Conservation (phyloP, 1,284 basidiomycete genomes). For the Leccinum olivaceoglutinosum region DNA sequence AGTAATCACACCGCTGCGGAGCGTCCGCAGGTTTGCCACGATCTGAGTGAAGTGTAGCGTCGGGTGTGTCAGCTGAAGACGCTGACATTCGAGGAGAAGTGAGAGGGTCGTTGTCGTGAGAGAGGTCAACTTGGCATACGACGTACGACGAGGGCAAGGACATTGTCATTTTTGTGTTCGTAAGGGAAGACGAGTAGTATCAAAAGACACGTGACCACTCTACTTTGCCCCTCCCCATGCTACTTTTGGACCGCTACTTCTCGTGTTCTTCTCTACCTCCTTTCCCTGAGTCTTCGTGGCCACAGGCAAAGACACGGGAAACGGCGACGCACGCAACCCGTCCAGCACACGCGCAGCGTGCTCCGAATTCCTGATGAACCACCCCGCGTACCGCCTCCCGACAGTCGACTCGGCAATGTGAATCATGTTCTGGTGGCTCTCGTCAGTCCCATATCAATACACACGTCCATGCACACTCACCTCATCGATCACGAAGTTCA, state of each 20-base stretch:
- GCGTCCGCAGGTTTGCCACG: slow-evolving; percentile 53
- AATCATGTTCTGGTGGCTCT: slow-evolving; percentile 73
- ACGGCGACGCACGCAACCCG: slow-evolving; percentile 65
- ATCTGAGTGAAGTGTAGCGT: slow-evolving; percentile 61
- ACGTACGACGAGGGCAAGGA: slow-evolving; percentile 14
- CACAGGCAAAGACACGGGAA: slow-evolving; percentile 35
- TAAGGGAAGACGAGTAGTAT: background rate
- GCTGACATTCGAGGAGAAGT: slow-evolving; percentile 67
- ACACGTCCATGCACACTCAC: slow-evolving; percentile 45
- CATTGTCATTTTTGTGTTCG: slow-evolving; percentile 9
- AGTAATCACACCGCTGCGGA: slow-evolving; percentile 56
- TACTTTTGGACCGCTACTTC: slow-evolving; percentile 39
- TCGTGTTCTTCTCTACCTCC: slow-evolving; percentile 16
- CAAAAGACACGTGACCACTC: slow-evolving; percentile 14
- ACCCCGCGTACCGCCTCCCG: slow-evolving; percentile 88
- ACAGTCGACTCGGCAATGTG: slow-evolving; percentile 93
- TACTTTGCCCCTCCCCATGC: slow-evolving; percentile 54
- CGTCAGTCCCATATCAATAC: slow-evolving; percentile 5
- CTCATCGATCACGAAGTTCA: slow-evolving; percentile 94
- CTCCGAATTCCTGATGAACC: slow-evolving; percentile 95
- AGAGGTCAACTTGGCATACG: slow-evolving; percentile 59
- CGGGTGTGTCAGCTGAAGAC: slow-evolving; percentile 41
- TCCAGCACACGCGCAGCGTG: slow-evolving; percentile 82
- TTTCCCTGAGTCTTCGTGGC: slow-evolving; percentile 15
- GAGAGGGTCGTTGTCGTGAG: slow-evolving; percentile 72